Base-by-base conservation (phyloP, 2,329 filamentous ascomycete species). In the Herpotrichia juniperi region DNA sequence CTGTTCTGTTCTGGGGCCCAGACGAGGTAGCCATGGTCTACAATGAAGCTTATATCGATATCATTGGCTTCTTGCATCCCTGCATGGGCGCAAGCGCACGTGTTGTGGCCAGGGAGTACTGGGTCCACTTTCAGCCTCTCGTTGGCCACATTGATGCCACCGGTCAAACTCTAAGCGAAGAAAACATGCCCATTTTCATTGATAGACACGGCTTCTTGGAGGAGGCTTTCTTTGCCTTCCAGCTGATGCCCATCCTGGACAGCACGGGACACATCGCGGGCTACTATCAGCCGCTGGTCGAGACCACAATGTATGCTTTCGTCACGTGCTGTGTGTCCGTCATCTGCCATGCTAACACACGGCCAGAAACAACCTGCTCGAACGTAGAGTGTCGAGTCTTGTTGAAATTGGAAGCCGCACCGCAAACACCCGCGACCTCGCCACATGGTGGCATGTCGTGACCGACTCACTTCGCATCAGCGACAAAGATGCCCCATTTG, bases 151-250 rank as follows among this genome's bases (percentile, higher is more conserved):
- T 67, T 35, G 61, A 67, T 7, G 25, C 50, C 1, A 62, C 59
- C 0, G 67, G 65, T 3, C 48, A 61, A 22, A 56, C 61, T 1
- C 34, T 68, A 1, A 51, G 48, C n/a, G 58, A 69, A 67, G 84
- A 90, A 51, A 89, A 93, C 60, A 87, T 93, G 56, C 83, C 83
- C 37, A 78, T 93, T 0, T 91, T 91, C 63, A 79, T 93, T 10
- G 76, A 81, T 24, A 83, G 89, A 11, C 81, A 87, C 55, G 83
- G 84, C 1, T 89, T 83, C 52, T 71, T 90, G 1, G 89, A 94
- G 70, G 90, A 93, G 66, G 85, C 87, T 0, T 93, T 89, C 64
- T 93, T 91, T 71, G 88, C 87, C 11, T 93, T 89, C 86, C 87
- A 86, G 2, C 84, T 93, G 28, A 85, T 92, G 12, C 90, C 90